A percentile compares a stretch with the other conserved stretches of the same genome.
phyloP scores from a whole-genome alignment of 768 basidiomycete species.

The Neoboletus subvelutipes region DNA sequence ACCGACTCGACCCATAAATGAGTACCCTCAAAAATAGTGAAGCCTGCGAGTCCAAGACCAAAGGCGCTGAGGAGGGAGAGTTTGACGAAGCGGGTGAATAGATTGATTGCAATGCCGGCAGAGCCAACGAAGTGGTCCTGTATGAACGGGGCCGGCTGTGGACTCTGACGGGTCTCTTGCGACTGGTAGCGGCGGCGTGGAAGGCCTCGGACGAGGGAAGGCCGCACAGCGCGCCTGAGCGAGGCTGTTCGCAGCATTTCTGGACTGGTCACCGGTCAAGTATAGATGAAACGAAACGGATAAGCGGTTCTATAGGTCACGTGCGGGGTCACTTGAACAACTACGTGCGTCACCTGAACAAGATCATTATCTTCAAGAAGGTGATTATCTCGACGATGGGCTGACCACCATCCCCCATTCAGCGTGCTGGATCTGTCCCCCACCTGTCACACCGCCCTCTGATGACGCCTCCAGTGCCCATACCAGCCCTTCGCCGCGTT shows the following conservation, averaged over 20 bases:
- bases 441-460: neutral
- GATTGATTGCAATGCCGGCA: conserved; percentile 40
- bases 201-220: neutral
- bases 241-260: conserved; percentile 16
- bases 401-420: neutral
- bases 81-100: conserved; percentile 49
- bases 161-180: conserved; percentile 8
- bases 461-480: too few species aligned
- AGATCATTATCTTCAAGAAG: neutral
- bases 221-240: conserved; percentile 6
- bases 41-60: conserved; percentile 43
- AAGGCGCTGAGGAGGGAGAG: conserved; percentile 47
- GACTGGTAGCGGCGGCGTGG: conserved; percentile 19
- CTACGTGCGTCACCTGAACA: too few species aligned
- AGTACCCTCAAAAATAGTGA: conserved; percentile 50
- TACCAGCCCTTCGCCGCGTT: neutral
- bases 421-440: neutral
- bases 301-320: neutral
- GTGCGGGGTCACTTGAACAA: neutral
- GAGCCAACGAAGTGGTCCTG: conserved; percentile 37
- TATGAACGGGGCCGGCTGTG: conserved; percentile 14
- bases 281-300: neutral
- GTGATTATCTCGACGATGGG: neutral
- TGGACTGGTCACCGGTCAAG: neutral
- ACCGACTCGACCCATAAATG: conserved; percentile 67